Conservation (phyloP, 345 rosid species). For the Brassica napus region DNA sequence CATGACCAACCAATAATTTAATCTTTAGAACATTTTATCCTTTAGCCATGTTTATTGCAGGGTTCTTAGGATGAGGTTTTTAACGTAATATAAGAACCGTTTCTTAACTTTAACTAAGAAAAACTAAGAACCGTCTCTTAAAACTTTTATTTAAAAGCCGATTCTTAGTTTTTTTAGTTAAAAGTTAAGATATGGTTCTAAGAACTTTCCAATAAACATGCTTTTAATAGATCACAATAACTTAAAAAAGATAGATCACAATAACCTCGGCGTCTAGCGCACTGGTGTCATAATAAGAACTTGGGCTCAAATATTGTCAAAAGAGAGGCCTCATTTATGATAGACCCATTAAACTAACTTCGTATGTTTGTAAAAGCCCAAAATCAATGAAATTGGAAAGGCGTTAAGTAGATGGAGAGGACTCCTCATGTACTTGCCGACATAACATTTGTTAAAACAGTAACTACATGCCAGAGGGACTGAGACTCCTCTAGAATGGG, state of each 20-base stretch:
- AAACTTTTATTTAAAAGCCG: too few relatives aligned
- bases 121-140: too few relatives aligned
- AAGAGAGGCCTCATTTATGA: background rate
- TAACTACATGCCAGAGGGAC: conserved; percentile 19
- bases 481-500: conserved; percentile 30
- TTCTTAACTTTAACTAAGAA: too few relatives aligned
- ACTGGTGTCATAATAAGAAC: background rate
- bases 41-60: too few relatives aligned
- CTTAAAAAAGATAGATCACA: background rate
- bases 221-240: too few relatives aligned
- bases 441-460: conserved; percentile 23
- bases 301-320: background rate
- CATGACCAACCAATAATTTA: conserved; percentile 14
- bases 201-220: too few relatives aligned
- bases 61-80: too few relatives aligned
- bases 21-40: background rate
- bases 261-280: background rate
- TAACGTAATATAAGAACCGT: too few relatives aligned
- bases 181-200: too few relatives aligned
- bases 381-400: background rate
- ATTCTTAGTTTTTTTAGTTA: too few relatives aligned
- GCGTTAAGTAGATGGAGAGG: background rate
- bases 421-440: conserved; percentile 18
- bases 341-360: background rate
- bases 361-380: conserved; percentile 1